Evolutionary conservation across 2,329 filamentous ascomycete genomes (phyloP).

Genomic region (Colletotrichum plurivorum): DNA sequence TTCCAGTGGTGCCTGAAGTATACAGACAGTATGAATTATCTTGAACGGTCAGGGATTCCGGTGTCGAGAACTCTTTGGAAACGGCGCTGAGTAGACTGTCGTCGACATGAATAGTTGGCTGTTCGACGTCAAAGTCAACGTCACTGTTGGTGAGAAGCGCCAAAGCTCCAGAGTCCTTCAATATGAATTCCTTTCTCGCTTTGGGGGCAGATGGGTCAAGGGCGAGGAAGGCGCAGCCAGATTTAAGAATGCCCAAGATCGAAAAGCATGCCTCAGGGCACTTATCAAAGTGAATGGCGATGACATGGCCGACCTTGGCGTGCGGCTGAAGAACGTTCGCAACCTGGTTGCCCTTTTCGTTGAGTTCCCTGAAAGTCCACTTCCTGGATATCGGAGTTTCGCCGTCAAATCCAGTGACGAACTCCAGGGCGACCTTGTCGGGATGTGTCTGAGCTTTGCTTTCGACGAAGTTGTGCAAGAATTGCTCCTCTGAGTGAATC

Average conservation of each 20-base stretch:
- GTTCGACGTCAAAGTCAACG: conserved; percentile 51
- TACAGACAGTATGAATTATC: conserved; percentile 87
- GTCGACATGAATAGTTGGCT: conserved; percentile 52
- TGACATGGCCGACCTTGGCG: conserved; percentile 70
- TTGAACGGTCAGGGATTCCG: conserved; percentile 46
- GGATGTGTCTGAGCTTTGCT: conserved; percentile 69
- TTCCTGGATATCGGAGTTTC: conserved; percentile 59
- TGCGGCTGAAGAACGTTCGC: conserved; percentile 72
- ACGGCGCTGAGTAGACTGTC: conserved; percentile 47
- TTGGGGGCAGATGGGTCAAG: conserved; percentile 82
- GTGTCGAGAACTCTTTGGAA: conserved; percentile 46
- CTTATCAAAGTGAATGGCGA: conserved; percentile 88
- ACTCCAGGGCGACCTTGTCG: conserved; percentile 79
- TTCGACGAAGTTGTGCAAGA: conserved; percentile 87
- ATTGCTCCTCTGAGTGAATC: conserved; percentile 69
- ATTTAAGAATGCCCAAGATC: conserved; percentile 86
- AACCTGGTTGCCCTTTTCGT: conserved; percentile 79
- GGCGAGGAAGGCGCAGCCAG: conserved; percentile 85
- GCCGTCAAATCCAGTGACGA: conserved; percentile 71
- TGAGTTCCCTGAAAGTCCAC: conserved; percentile 84
- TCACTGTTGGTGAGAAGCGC: conserved; percentile 70
- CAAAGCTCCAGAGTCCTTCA: conserved; percentile 78
- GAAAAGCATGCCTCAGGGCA: conserved; percentile 87
- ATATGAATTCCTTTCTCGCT: conserved; percentile 82
- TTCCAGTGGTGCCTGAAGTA: conserved; percentile 89